A percentile compares a stretch with the other conserved stretches of the same genome.
Evolutionary conservation across 352 stramenopile genomes (phyloP).

Genomic region (Phytophthora europaea): DNA sequence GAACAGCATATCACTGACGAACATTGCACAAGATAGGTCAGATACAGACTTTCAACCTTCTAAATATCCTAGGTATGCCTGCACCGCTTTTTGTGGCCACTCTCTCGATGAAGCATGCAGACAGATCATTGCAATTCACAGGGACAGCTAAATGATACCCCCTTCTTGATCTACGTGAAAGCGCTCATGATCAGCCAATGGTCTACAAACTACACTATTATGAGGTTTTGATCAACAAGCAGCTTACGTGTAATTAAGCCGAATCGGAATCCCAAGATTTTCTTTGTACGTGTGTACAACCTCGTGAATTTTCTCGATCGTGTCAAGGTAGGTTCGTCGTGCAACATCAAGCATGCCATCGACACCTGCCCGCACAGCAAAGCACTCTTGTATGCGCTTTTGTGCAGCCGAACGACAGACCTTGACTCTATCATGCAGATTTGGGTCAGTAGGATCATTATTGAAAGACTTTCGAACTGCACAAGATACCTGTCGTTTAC

Average conservation of each 20-base stretch:
- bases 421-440: slow-evolving; percentile 57
- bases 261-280: slow-evolving; percentile 67
- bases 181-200: not conserved
- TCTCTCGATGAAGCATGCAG: slow-evolving; percentile 70
- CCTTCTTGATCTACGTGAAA: slow-evolving; percentile 48
- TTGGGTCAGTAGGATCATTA: not conserved
- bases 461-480: not conserved
- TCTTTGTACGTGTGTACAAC: slow-evolving; percentile 82
- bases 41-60: not conserved
- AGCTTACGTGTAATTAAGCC: slow-evolving; percentile 83
- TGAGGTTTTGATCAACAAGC: not conserved
- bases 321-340: slow-evolving; percentile 82
- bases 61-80: not conserved
- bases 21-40: slow-evolving; percentile 18
- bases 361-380: slow-evolving; percentile 82
- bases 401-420: slow-evolving; percentile 72
- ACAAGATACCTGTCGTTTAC: slow-evolving; percentile 75
- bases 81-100: slow-evolving; percentile 73
- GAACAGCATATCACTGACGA: slow-evolving; percentile 84
- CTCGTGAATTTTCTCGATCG: slow-evolving; percentile 87
- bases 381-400: slow-evolving; percentile 89
- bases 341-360: slow-evolving; percentile 90
- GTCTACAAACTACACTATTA: not conserved
- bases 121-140: slow-evolving; percentile 64
- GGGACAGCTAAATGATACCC: slow-evolving; percentile 82